phyloP scores from a whole-genome alignment of 2,329 filamentous ascomycete species.

The Rugonectria rugulosa region DNA sequence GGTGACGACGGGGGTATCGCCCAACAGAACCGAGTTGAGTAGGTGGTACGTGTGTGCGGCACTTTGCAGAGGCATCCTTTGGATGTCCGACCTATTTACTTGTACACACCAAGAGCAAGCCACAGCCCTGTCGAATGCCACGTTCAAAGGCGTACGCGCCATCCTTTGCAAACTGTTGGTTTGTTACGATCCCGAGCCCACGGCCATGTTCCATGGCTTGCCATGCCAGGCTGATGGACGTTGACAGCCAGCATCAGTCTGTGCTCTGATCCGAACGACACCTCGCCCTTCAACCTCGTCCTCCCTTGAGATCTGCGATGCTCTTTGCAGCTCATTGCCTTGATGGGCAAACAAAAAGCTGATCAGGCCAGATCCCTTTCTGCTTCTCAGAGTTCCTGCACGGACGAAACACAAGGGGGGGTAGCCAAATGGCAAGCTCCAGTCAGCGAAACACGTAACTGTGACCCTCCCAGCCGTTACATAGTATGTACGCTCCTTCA shows the following conservation, averaged over 20 bases:
- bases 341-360: not conserved
- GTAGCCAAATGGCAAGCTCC: not conserved
- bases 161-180: constrained; percentile 8
- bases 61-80: constrained; percentile 11
- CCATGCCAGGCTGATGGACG: constrained; percentile 8
- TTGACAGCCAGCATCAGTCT: not conserved
- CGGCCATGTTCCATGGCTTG: constrained; percentile 4
- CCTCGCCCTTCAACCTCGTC: too few relatives aligned
- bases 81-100: constrained; percentile 1
- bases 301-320: constrained; percentile 16
- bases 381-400: constrained; percentile 10
- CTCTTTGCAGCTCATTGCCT: constrained; percentile 15
- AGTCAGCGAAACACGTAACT: not conserved
- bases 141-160: constrained; percentile 2
- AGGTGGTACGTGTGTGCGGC: constrained; percentile 2
- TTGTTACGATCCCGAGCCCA: constrained; percentile 6
- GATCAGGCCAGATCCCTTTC: constrained; percentile 20
- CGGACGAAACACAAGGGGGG: constrained; percentile 12
- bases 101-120: not conserved
- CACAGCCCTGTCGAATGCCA: not conserved
- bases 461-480: not conserved
- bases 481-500: too few relatives aligned
- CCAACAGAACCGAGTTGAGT: not conserved
- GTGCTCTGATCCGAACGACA: constrained; percentile 15
- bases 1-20: constrained; percentile 7